Percentiles rank a stretch among this genome's conserved stretches.
Evolutionary conservation across 352 stramenopile genomes (phyloP).

Genomic region (Phytophthora constricta): DNA sequence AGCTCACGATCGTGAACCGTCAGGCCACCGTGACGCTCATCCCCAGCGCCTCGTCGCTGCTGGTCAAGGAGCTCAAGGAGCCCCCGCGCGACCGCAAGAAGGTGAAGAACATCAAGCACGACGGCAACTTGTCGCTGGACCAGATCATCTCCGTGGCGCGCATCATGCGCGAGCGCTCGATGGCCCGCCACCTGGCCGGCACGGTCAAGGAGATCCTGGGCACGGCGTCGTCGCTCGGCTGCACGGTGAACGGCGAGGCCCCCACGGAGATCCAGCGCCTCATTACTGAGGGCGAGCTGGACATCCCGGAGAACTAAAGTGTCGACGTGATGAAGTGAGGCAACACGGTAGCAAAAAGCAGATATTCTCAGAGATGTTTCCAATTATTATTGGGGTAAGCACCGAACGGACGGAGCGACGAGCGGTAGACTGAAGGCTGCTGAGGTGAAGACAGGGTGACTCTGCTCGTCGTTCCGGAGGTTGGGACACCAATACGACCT

Average conservation of each 20-base stretch:
- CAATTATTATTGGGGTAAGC: slow-evolving; percentile 13
- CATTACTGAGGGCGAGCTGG: slow-evolving; percentile 97
- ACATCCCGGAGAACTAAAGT: slow-evolving; percentile 97
- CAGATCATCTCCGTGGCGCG: slow-evolving; percentile 98
- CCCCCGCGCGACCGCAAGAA: slow-evolving; percentile 99
- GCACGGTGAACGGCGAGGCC: slow-evolving; percentile 98
- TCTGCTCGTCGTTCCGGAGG: not conserved
- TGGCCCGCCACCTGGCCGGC: slow-evolving; percentile 95
- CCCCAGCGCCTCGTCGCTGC: slow-evolving; percentile 97
- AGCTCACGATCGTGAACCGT: slow-evolving; percentile 99
- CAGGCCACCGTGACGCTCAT: slow-evolving; percentile 97
- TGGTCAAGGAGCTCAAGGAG: slow-evolving; percentile 99
- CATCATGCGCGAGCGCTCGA: slow-evolving; percentile 97
- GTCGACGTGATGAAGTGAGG: no score
- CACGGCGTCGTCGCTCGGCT: slow-evolving; percentile 98
- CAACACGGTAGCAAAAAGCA: slow-evolving; percentile 14
- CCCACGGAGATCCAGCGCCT: slow-evolving; percentile 96
- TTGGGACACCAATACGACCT: slow-evolving; percentile 37
- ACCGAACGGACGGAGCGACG: slow-evolving; percentile 4
- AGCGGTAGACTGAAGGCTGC: slow-evolving; percentile 5
- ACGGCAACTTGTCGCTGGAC: slow-evolving; percentile 99
- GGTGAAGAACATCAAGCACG: slow-evolving; percentile 99
- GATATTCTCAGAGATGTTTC: slow-evolving; percentile 3
- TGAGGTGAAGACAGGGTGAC: not conserved
- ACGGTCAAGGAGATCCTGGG: slow-evolving; percentile 99